These are phyloP conservation scores for Didymella pomorum DNA, from an alignment of 2,329 filamentous ascomycete species.

Conservation along the genomic window DNA sequence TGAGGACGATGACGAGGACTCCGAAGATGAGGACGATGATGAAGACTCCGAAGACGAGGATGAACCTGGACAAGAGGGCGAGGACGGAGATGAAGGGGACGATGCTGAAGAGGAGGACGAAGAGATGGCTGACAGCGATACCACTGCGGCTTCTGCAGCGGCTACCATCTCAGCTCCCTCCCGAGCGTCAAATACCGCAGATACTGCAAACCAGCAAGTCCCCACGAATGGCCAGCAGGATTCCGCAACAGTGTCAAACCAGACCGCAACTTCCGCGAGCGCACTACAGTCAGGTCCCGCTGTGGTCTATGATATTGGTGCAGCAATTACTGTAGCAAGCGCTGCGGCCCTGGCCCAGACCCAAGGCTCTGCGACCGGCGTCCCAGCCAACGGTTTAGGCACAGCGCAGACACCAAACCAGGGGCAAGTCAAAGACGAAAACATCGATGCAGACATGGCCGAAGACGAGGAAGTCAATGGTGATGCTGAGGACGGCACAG, in stretches of 20 bases:
- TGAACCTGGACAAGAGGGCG: slow-evolving; percentile 5
- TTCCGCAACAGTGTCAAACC: neutral
- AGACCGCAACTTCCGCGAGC: neutral
- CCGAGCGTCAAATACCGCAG: neutral
- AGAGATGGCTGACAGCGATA: neutral
- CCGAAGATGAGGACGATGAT: slow-evolving; percentile 9
- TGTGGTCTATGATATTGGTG: neutral
- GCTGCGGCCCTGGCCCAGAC: neutral
- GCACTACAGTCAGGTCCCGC: neutral
- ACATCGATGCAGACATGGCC: neutral
- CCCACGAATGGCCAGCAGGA: neutral
- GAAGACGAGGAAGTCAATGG: neutral
- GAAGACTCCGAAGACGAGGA: no score
- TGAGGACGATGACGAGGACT: slow-evolving; percentile 18
- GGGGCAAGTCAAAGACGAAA: neutral
- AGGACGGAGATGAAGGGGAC: neutral
- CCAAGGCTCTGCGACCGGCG: neutral
- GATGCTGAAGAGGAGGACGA: slow-evolving; percentile 1
- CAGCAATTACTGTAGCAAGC: neutral
- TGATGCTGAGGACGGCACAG: neutral
- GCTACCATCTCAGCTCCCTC: neutral
- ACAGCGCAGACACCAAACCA: neutral
- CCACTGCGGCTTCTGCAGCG: neutral
- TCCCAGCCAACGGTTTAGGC: neutral
- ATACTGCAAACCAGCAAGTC: neutral